Percentiles rank a stretch among this genome's conserved stretches.
Evolutionary conservation across 805 yeast species (phyloP).

Genomic region (Lachancea sp.): DNA sequence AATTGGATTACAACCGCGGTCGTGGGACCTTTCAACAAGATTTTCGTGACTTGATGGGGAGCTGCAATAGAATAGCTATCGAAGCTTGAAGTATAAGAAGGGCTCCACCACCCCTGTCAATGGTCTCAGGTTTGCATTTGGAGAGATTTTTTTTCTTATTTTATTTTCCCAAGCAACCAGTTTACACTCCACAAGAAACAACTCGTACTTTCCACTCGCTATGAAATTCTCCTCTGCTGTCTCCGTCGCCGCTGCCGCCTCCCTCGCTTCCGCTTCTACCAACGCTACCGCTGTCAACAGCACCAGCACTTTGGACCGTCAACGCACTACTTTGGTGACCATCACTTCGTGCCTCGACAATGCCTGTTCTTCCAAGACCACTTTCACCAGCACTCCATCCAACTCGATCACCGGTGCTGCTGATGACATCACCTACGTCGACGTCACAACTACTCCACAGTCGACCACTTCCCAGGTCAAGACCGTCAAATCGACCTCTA

Average conservation of each 20-base stretch:
- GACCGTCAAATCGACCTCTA: constrained; percentile 36
- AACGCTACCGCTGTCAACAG: constrained; percentile 18
- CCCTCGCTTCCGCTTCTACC: constrained; percentile 14
- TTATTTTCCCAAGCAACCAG: no score
- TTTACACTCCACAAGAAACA: no score
- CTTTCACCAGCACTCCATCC: constrained; percentile 29
- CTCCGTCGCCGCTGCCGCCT: constrained; percentile 11
- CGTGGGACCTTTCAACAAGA: no score
- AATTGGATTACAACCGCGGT: no score
- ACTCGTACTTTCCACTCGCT: constrained; percentile 1
- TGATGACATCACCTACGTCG: constrained; percentile 39
- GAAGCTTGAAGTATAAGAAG: no score
- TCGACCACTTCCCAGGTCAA: constrained; percentile 42
- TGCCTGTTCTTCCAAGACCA: constrained; percentile 24
- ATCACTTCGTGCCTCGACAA: constrained; percentile 32
- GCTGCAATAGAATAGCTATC: no score
- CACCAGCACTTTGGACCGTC: constrained; percentile 18
- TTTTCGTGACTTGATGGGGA: no score
- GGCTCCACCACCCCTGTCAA: no score
- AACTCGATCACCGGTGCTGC: constrained; percentile 33
- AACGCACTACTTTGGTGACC: constrained; percentile 28
- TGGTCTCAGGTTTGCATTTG: no score
- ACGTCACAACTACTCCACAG: constrained; percentile 45
- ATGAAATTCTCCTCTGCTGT: constrained; percentile 8
- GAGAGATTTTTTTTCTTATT: no score